Evolutionary conservation across 257 asterid genomes (phyloP).

Genomic region (Ehretia macrophylla): DNA sequence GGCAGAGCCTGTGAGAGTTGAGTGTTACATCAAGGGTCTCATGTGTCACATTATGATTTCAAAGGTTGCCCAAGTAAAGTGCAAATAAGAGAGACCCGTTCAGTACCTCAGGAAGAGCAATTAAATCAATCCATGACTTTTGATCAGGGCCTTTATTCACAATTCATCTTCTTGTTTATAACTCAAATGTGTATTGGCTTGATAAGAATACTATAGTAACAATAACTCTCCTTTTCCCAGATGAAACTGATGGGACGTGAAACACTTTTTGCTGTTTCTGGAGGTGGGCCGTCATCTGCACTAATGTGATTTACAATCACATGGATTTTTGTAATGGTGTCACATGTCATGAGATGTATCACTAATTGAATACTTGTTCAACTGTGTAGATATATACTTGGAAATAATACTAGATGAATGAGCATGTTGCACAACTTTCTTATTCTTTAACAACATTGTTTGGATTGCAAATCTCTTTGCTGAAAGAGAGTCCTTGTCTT

Average conservation of each 20-base stretch:
- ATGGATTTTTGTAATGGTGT: slow-evolving; percentile 18
- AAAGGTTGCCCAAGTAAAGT: no score
- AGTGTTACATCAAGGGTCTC: no score
- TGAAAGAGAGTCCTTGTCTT: background rate
- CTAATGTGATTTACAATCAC: slow-evolving; percentile 35
- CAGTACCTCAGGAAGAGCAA: no score
- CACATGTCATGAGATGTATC: slow-evolving; percentile 6
- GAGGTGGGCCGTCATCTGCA: slow-evolving; percentile 61
- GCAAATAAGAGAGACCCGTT: no score
- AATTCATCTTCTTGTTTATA: background rate
- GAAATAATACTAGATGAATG: background rate
- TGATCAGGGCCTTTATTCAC: no score
- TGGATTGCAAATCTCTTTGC: background rate
- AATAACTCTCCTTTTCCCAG: slow-evolving; percentile 81
- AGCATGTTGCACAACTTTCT: background rate
- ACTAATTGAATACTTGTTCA: background rate
- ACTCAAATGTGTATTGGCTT: slow-evolving; percentile 24
- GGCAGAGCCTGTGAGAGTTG: no score
- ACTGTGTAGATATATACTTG: background rate
- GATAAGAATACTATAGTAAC: slow-evolving; percentile 47
- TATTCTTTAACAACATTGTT: no score
- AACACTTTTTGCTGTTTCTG: slow-evolving; percentile 36
- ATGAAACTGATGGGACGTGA: slow-evolving; percentile 95
- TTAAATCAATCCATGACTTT: no score
- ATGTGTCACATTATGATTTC: no score